Evolutionary conservation across 2,329 filamentous ascomycete species (phyloP).

Genomic region (Calonectria pauciramosa): DNA sequence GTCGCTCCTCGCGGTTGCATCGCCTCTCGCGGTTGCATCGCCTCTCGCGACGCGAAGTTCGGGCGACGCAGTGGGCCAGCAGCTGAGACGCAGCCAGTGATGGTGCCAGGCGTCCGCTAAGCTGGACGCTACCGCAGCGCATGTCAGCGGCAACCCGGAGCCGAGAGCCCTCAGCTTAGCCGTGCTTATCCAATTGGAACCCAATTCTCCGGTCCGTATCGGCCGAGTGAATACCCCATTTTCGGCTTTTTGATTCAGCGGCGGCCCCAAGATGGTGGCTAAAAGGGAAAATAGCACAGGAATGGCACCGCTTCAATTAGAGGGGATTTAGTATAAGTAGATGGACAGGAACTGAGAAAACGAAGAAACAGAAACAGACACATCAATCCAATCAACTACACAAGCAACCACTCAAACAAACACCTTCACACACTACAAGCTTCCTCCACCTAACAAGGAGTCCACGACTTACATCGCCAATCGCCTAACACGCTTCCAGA

Average conservation of each 20-base stretch:
- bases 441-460: neutral
- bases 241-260: slow-evolving; percentile 11
- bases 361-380: neutral
- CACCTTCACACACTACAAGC: neutral
- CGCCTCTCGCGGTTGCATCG: slow-evolving; percentile 5
- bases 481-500: neutral
- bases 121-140: neutral
- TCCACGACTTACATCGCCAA: neutral
- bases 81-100: neutral
- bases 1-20: slow-evolving; percentile 1
- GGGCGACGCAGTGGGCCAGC: neutral
- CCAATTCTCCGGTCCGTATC: slow-evolving; percentile 1
- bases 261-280: neutral
- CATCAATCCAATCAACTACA: neutral
- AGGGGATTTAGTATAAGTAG: slow-evolving; percentile 5
- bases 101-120: neutral
- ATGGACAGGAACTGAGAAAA: neutral
- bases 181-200: neutral
- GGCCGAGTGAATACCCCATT: neutral
- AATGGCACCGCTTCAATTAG: neutral
- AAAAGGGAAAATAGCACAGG: neutral
- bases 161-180: neutral
- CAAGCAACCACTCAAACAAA: neutral
- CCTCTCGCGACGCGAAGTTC: neutral
- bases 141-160: neutral